These are phyloP conservation scores for Cardamine occulta DNA, from an alignment of 345 rosid genomes.

Conservation along the genomic window DNA sequence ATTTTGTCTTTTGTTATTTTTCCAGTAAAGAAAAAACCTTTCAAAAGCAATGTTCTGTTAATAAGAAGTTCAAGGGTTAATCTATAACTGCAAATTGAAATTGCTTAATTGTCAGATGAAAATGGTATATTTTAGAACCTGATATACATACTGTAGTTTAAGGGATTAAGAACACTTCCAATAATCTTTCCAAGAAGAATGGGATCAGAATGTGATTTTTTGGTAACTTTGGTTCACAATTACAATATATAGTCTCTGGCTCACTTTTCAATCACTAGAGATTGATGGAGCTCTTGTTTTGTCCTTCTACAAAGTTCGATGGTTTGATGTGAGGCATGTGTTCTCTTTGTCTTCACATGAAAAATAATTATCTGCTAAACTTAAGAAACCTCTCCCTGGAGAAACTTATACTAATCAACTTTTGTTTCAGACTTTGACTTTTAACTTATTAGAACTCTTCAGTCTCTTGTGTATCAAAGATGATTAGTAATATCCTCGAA, in stretches of 20 bases:
- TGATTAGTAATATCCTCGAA: no score
- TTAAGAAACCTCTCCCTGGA: no score
- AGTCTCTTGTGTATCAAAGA: no score
- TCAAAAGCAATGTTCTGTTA: not conserved
- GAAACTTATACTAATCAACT: no score
- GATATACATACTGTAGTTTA: not conserved
- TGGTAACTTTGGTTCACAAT: not conserved
- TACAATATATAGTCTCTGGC: not conserved
- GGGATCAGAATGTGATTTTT: not conserved
- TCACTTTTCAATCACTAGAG: not conserved
- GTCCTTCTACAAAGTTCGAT: not conserved
- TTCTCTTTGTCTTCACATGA: not conserved
- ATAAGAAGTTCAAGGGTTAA: not conserved
- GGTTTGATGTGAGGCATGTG: not conserved
- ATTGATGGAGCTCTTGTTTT: not conserved
- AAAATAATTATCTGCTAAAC: no score
- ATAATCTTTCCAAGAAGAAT: conserved; percentile 1
- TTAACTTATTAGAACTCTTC: no score
- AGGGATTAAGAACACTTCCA: not conserved
- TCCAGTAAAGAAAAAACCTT: not conserved
- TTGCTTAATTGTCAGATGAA: not conserved
- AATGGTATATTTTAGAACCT: not conserved
- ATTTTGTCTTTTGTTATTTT: not conserved
- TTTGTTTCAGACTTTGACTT: no score
- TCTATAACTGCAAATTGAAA: not conserved